Base-by-base conservation (phyloP, 2,329 filamentous ascomycete genomes). In the Cordyceps farinosa region DNA sequence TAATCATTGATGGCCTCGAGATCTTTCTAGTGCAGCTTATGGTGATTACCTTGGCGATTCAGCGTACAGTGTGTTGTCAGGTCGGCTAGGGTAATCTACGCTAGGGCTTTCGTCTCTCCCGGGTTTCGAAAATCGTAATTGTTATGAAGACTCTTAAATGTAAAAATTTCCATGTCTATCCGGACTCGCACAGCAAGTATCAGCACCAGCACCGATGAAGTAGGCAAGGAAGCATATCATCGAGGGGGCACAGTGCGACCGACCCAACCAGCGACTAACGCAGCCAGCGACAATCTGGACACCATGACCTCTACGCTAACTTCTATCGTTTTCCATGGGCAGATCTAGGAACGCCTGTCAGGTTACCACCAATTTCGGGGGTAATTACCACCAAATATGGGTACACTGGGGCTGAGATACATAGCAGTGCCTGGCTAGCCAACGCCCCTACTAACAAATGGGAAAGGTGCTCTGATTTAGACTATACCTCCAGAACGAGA, bases 361-460 rank as follows among this genome's bases (percentile, higher is more conserved):
- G 36, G 11, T 38, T 38, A 10, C 36, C 36, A 22, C 22, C 22
- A 22, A 22, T 22, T 22, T 22, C n/a, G 51, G 51, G 29, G 51
- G 51, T 40, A 54, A 27, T 38, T 40, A 5, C 30, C 52, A 55
- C 52, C 38, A 55, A 55, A 55, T 55, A 42, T 22, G 22, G 51
- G 30, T 54, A 54, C 51, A 22, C n/a, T 55, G 10, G 34, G 52
- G 30, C 52, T 55, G 34, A 55, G 52, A 55, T 55, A 32, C 52
- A 40, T 38, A 22, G 36, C 30, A 36, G 48, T 51, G n/a, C 48
- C 48, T 51, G 22, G n/a, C 48, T 51, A 51, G 48, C 48, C 48
- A 51, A 29, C 17, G 50, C 13, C 27, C 50, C 11, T 22, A 34
- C 50, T 52, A 32, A 32, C 9, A 34, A 52, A 54, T 54, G 22